Evolutionary conservation across 306 rosid genomes (phyloP), one percentile per base, ranked within the genome.

Genomic region (Pterocarpus santalinus): DNA sequence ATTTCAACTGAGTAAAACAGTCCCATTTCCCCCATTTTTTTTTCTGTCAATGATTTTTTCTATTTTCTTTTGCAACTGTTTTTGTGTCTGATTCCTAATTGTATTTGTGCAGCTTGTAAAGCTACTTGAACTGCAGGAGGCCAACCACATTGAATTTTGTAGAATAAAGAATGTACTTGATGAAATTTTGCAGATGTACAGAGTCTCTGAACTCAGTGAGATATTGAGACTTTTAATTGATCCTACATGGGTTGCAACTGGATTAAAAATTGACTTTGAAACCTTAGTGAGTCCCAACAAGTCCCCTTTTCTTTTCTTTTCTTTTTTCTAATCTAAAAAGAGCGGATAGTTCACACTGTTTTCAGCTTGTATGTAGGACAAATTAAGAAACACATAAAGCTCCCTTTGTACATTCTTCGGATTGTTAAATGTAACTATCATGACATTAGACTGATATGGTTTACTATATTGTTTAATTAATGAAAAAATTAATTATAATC

Each of bases 171-270:
- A 88, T 81, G 90, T 93, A 64, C 94, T 93, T 8, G 96, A 95
- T 71, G 99, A 93, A 75, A 87, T 95, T 76, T 82, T 93, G 87
- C 93, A 82, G 72, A 90, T 95, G 99, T 41, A 87, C 74, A 88
- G 76, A 80, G 83, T 79, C 74, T 43, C 84, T 15, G 94, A 91
- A 90, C 94, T 95, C 79, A 80, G 52, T 70, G 87, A 91, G 79
- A 87, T 95, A 82, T 86, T 95, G 83, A 76, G 90, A 82, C 89
- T 89, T 83, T 84, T 95, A 89, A 88, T 89, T 89, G 89, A 89
- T 81, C 99, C 99, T 15, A 88, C 99, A 47, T 93, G 95, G 94
- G 92, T 88, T 76, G 86, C 97, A 61, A 93, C 98, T 80, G 99
- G 99, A 73, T 86, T 95, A 84, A 91, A 91, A 84, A 87, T 91